phyloP scores from a whole-genome alignment of 164 flowering plant genomes.

The Chimonanthus praecox region DNA sequence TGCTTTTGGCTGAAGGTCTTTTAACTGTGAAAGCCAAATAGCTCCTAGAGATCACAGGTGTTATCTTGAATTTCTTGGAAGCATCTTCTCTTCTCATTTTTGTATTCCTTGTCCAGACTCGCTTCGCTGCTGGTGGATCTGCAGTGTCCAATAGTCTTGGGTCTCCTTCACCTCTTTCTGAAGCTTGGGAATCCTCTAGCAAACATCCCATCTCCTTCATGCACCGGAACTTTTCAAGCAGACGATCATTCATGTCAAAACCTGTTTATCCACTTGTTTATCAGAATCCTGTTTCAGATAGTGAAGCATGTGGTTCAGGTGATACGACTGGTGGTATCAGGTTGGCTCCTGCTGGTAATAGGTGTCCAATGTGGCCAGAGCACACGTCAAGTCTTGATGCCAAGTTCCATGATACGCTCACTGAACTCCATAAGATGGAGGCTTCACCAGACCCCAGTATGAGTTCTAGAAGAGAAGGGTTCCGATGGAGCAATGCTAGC shows the following conservation, averaged over 20 bases:
- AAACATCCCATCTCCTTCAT: slow-evolving; percentile 23
- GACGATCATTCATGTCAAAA: slow-evolving; percentile 35
- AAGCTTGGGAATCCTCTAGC: slow-evolving; percentile 34
- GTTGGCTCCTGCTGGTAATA: slow-evolving; percentile 23
- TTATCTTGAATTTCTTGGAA: not conserved
- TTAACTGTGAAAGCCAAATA: not conserved
- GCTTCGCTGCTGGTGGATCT: slow-evolving; percentile 16
- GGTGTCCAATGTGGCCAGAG: slow-evolving; percentile 24
- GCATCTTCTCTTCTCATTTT: not conserved
- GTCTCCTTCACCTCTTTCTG: slow-evolving; percentile 38
- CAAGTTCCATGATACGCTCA: slow-evolving; percentile 32
- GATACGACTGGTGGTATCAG: slow-evolving; percentile 20
- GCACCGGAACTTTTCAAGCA: slow-evolving; percentile 21
- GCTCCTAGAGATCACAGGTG: not conserved
- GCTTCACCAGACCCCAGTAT: slow-evolving; percentile 35
- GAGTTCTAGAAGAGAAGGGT: slow-evolving; percentile 43
- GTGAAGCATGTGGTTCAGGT: slow-evolving; percentile 22
- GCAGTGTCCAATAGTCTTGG: slow-evolving; percentile 26
- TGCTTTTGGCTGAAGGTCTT: not conserved
- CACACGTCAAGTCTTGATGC: slow-evolving; percentile 19
- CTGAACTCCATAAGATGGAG: slow-evolving; percentile 30
- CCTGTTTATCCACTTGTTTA: slow-evolving; percentile 40
- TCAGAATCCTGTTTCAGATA: slow-evolving; percentile 37
- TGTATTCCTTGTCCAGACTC: slow-evolving; percentile 23
- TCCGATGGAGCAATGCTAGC: slow-evolving; percentile 43